Evolutionary conservation across 2,329 filamentous ascomycete genomes (phyloP), one percentile per base, ranked within the genome.

Genomic region (Juglanconis juglandina): DNA sequence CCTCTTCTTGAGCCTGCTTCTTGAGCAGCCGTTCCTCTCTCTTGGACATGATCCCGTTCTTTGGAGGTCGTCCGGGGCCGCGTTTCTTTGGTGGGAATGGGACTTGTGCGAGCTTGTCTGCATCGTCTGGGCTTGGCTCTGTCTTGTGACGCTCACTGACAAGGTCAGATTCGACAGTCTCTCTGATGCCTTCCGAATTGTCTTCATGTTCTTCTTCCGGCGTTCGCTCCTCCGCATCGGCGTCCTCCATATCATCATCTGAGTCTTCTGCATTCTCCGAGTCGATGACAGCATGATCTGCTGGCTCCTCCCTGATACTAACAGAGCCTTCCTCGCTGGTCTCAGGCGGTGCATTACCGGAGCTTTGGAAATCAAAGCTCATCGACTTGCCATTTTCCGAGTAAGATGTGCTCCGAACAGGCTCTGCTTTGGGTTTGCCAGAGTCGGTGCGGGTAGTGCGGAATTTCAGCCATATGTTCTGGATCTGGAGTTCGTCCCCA

Each of bases 21-120:
- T 87, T 85, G 7, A 87, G 80, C 52, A 86, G 72, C 17, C 85
- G 80, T 66, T 87, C 82, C 68, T 92, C 88, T 59, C 90, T 81
- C 74, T 92, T 92, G 1, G 90, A 93, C 85, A 92, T 91, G 70
- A 92, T 83, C 34, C 90, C 90, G 68, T 93, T 90, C 76, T 93
- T 93, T 0, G 90, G 90, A 24, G 90, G 90, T 56, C 90, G 79
- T n/a, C 90, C 90, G 9, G 90, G 90, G 13, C 90, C 90, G 66
- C 90, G 86, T 64, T 89, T 87, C 73, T 85, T 89, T 34, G 85
- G 82, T 35, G 85, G 75, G 61, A 77, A 68, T 30, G 74, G 65
- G 10, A 56, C 17, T 17, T 60, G 57, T 42, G 56, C 30, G 5
- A 73, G 32, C 30, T 37, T 37, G 39, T 58, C 55, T 3, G 30